phyloP scores from a whole-genome alignment of 106 monocot genomes.

The Dendrobium nobile region DNA sequence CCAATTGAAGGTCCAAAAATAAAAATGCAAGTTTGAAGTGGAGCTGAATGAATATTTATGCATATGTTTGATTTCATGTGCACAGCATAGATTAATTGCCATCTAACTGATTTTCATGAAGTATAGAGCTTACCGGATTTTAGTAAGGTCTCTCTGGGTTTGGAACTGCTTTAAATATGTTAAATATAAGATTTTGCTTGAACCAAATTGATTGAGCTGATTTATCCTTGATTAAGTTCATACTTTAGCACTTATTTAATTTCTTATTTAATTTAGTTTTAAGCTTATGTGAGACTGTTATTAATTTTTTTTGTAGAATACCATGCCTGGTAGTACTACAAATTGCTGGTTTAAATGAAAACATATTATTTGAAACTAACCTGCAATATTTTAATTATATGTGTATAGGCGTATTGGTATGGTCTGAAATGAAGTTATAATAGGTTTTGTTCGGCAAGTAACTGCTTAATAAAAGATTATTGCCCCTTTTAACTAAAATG shows the following conservation, averaged over 20 bases:
- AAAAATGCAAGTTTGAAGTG: neutral
- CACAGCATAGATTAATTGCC: neutral
- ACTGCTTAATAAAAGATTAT: neutral
- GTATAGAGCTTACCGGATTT: neutral
- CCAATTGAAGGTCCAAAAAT: neutral
- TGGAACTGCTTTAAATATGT: neutral
- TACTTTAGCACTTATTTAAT: neutral
- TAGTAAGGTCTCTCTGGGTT: neutral
- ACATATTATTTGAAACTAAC: neutral
- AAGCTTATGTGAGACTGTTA: neutral
- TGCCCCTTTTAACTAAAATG: too few species aligned
- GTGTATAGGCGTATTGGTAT: neutral
- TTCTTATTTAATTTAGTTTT: neutral
- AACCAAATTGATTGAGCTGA: neutral
- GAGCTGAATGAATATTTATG: neutral
- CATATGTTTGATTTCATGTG: neutral
- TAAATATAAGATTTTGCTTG: neutral
- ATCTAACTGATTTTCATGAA: neutral
- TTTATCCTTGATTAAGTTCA: neutral
- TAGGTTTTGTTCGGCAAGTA: neutral
- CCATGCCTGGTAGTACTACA: neutral
- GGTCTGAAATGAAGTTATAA: neutral
- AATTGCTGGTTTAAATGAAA: neutral
- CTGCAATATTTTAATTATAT: neutral
- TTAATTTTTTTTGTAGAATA: neutral